Evolutionary conservation across 306 rosid species (phyloP).

Genomic region (Cicer cuneatum): DNA sequence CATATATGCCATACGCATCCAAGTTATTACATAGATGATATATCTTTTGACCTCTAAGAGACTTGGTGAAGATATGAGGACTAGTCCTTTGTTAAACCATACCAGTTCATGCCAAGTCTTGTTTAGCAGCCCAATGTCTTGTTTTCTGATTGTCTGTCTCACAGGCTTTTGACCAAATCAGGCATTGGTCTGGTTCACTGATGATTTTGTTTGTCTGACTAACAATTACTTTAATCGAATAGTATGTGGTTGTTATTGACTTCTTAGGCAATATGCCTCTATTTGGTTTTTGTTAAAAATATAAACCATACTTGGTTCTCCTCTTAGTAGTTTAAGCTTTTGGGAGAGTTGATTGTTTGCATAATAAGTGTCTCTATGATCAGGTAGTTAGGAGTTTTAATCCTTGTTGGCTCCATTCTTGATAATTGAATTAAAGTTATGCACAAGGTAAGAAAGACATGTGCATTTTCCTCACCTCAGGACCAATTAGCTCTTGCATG

Average conservation of each 20-base stretch:
- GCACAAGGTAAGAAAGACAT: neutral
- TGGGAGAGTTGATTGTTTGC: neutral
- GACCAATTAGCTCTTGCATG: constrained; percentile 4
- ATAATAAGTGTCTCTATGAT: neutral
- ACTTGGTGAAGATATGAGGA: neutral
- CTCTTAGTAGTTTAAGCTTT: neutral
- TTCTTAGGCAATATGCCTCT: neutral
- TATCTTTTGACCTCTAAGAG: neutral
- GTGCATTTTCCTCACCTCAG: constrained; percentile 15
- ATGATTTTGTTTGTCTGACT: neutral
- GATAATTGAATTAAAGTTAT: neutral
- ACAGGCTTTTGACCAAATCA: neutral
- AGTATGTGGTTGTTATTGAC: neutral
- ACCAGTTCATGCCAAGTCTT: neutral
- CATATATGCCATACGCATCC: neutral
- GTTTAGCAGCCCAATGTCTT: constrained; percentile 2
- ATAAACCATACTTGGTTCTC: neutral
- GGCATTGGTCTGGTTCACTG: neutral
- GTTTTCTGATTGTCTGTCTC: neutral
- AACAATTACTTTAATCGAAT: neutral
- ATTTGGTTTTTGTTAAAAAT: neutral
- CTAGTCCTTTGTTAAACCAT: neutral
- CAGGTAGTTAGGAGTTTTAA: constrained; percentile 6
- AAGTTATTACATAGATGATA: too few species aligned
- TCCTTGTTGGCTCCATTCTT: neutral